A percentile compares a stretch with the other conserved stretches of the same genome.
Conservation (phyloP, 129 eudicot species). For the Rutidosis leptorrhynchoides region DNA sequence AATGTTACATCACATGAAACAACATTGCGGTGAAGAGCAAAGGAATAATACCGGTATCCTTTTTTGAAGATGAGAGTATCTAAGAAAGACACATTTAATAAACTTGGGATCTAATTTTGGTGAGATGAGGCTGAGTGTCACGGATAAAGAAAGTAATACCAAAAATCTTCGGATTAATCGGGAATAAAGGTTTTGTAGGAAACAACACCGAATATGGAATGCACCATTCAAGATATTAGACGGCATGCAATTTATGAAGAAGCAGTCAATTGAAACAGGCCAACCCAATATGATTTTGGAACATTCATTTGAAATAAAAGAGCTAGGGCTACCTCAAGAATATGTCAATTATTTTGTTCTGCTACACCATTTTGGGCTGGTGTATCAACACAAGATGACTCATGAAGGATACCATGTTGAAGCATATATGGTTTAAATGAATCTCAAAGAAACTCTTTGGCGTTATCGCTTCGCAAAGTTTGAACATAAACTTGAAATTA, state of each 20-base stretch:
- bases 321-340: neutral
- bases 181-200: neutral
- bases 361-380: neutral
- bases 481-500: neutral
- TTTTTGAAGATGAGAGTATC: neutral
- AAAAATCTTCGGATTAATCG: neutral
- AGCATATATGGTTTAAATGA: neutral
- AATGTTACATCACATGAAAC: slow-evolving; percentile 8
- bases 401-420: neutral
- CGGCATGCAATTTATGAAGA: neutral
- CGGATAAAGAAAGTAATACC: neutral
- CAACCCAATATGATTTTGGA: neutral
- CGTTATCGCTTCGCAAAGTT: neutral
- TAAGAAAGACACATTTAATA: slow-evolving; percentile 5
- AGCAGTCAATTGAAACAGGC: neutral
- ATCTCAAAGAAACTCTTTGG: neutral
- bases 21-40: neutral
- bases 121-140: neutral
- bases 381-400: neutral
- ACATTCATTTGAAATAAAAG: neutral
- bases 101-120: slow-evolving; percentile 12
- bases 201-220: neutral
- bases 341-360: neutral
- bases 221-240: neutral
- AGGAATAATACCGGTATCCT: slow-evolving; percentile 4